A percentile compares a stretch with the other conserved stretches of the same genome.
Conservation (phyloP, 495 filamentous ascomycete genomes). For the Cryomyces minteri region DNA sequence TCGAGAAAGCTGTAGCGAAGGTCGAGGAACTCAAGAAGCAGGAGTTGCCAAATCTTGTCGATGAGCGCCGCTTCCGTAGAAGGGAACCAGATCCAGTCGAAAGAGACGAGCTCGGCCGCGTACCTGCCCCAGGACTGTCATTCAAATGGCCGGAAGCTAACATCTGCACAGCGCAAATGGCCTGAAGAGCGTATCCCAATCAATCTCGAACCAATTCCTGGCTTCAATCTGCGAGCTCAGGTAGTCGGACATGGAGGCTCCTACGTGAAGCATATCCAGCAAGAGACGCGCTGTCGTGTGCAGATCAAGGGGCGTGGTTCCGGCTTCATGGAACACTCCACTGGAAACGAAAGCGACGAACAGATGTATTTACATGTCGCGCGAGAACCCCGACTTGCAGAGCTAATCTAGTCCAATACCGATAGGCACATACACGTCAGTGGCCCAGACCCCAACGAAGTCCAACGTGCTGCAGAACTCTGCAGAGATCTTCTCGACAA, state of each 20-base stretch:
- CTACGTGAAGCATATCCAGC: constrained; percentile 95
- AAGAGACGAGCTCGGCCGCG: constrained; percentile 83
- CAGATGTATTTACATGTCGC: constrained; percentile 90
- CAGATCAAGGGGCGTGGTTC: constrained; percentile 98
- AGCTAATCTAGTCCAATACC: too few species aligned
- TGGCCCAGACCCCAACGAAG: constrained; percentile 70
- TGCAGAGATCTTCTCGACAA: constrained; percentile 73
- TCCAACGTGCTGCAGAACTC: constrained; percentile 71
- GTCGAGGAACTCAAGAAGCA: constrained; percentile 94
- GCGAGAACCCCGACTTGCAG: constrained; percentile 29
- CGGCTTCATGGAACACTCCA: constrained; percentile 74
- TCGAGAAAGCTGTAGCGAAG: constrained; percentile 67
- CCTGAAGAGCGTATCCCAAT: constrained; percentile 89
- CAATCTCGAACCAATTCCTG: constrained; percentile 71
- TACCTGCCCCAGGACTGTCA: constrained; percentile 19
- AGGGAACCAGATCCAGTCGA: constrained; percentile 80
- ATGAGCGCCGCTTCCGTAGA: constrained; percentile 83
- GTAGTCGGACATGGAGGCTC: constrained; percentile 85
- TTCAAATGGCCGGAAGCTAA: constrained; percentile 14
- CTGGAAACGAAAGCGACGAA: constrained; percentile 78
- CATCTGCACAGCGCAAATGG: constrained; percentile 71
- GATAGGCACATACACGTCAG: constrained; percentile 30
- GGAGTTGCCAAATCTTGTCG: constrained; percentile 85
- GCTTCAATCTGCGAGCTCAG: constrained; percentile 92
- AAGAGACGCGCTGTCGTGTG: constrained; percentile 82